A percentile compares a stretch with the other conserved stretches of the same genome.
These are phyloP conservation scores for Beauveria asiatica DNA, from an alignment of 2,329 filamentous ascomycete genomes.

Conservation along the genomic window DNA sequence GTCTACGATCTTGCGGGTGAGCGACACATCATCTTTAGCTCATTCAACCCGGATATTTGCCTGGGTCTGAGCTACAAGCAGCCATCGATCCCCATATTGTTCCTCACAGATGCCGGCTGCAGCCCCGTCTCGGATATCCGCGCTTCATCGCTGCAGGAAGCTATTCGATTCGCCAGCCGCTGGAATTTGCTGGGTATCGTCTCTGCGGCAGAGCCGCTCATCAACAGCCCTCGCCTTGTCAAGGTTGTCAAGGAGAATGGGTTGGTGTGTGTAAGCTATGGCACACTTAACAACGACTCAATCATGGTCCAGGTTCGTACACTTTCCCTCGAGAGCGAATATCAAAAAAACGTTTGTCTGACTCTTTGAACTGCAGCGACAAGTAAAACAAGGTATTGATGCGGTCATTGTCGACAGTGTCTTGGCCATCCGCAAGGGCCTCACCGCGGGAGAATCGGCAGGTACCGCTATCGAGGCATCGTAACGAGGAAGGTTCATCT, in stretches of 20 bases:
- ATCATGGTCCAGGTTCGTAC: conserved; percentile 66
- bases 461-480: background rate
- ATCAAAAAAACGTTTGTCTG: background rate
- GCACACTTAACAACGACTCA: conserved; percentile 80
- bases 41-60: conserved; percentile 96
- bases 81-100: conserved; percentile 89
- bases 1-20: conserved; percentile 78
- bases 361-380: conserved; percentile 43
- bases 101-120: conserved; percentile 85
- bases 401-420: conserved; percentile 97
- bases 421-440: conserved; percentile 80
- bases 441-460: conserved; percentile 42
- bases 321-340: background rate
- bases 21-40: conserved; percentile 93
- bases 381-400: conserved; percentile 93
- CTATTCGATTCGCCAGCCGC: conserved; percentile 83
- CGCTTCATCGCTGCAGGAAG: conserved; percentile 87
- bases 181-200: conserved; percentile 96
- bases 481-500: background rate
- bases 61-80: conserved; percentile 93
- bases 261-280: conserved; percentile 90
- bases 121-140: conserved; percentile 76
- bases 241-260: conserved; percentile 90
- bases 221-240: conserved; percentile 81
- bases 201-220: conserved; percentile 76